Base-by-base conservation (phyloP, 257 asterid genomes). In the Plantago ovata region DNA sequence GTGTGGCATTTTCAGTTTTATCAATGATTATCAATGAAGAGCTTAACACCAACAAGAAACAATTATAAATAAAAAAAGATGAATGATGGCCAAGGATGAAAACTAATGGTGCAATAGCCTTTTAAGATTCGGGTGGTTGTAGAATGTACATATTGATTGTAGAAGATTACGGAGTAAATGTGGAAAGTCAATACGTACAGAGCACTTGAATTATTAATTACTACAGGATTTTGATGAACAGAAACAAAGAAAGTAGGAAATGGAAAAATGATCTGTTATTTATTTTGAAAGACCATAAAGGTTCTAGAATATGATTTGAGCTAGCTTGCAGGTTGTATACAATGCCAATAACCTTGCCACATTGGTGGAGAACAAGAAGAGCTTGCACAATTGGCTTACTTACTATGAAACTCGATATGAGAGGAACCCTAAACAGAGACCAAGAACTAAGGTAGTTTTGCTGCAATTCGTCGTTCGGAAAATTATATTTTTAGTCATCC, bases 321-420 rank as follows among this genome's bases (percentile, higher is more conserved):
- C 36, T 62, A 52, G 43, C 66, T 60, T 77, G 58, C 67, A 90
- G 97, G 75, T 77, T 23, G 89, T 86, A 45, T 86, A 77, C 63
- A 76, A 86, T 75, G 95, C 91, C 55, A 80, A 73, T 64, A 76
- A 65, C 58, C 93, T 90, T 57, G 86, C 82, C 20, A 68, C 54
- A 49, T 40, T 90, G 75, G 96, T 90, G 77, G 77, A 73, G 48
- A 56, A 67, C 69, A 80, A 76, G 89, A 81, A 80, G 75, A 76
- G 75, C 66, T 69, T 66, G 68, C 75, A 58, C 62, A 86, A 83
- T 65, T 86, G 95, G 94, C 81, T 75, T 24, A 80, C 86, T 55
- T 90, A 84, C 81, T 86, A 90, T 58, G 79, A 90, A 77, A 84
- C 93, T 61, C 73, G 66, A 54, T 75, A 49, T 50, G 91, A 82